Base-by-base conservation (phyloP, 768 basidiomycete species). In the Phanerochaete carnosa region DNA sequence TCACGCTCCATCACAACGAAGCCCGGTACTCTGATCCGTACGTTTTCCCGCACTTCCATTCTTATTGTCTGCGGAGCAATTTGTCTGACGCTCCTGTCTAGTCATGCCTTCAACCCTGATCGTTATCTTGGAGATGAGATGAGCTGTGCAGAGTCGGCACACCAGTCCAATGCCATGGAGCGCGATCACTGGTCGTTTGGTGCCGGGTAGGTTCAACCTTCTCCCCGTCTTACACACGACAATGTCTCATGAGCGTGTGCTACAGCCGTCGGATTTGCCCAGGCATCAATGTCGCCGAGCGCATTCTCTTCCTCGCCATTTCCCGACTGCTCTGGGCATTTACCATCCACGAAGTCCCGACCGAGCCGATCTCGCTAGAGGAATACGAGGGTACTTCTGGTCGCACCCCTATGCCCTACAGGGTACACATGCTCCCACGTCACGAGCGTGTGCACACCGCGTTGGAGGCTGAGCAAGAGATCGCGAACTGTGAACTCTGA, bases 151-250 rank as follows among this genome's bases (percentile, higher is more conserved):
- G 79, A 81, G 57, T 80, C 79, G 2, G 77, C 78, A 16, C 78
- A 79, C 39, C 66, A 77, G 25, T 47, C 73, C 1, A 71, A 82
- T 60, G 71, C 79, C 8, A 71, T 72, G 62, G 71, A 82, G 54
- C 75, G 80, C 37, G 81, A 82, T 61, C 79, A 82, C 58, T 82
- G 81, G 81, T 74, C 75, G 67, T 82, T 80, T 55, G 81, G 81
- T 16, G 79, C 69, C 1, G 81, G 80, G 80, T 82, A 63, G 29
- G 74, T 68, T 3, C 45, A 13, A n/a, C 28, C 33, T 30, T 16
- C 23, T 16, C n/a, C 19, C 19, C 22, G n/a, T 15, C 23, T 28
- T 25, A 3, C 45, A 7, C 54, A 22, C 35, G 19, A 6, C n/a
- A 28, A 54, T 32, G 45, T n/a, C 57, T 43, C 22, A n/a, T n/a